Percentiles rank a stretch among this genome's conserved stretches.
phyloP scores from a whole-genome alignment of 306 rosid species.

The Trichosanthes truncata region DNA sequence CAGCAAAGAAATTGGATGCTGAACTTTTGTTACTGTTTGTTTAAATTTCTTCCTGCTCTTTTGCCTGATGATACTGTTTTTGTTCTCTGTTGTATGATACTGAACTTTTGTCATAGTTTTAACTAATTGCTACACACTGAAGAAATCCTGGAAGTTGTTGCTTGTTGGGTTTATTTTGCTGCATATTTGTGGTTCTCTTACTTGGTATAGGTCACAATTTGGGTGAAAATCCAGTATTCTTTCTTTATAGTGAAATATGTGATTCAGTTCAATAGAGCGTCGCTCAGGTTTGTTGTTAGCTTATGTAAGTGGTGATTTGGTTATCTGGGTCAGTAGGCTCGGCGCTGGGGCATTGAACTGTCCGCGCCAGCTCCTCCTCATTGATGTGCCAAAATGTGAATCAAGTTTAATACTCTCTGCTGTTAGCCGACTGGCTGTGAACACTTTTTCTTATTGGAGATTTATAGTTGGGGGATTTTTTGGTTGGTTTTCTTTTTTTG shows the following conservation, averaged over 20 bases:
- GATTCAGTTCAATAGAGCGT: neutral
- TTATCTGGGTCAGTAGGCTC: neutral
- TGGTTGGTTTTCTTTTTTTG: neutral
- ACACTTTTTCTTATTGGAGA: neutral
- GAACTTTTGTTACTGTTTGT: neutral
- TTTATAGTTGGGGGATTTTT: neutral
- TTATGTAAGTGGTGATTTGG: neutral
- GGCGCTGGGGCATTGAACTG: neutral
- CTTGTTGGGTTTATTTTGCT: neutral
- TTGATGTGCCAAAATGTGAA: neutral
- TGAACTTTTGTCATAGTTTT: neutral
- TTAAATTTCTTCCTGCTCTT: neutral
- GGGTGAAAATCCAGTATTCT: neutral
- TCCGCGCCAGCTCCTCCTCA: neutral
- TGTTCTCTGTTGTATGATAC: neutral
- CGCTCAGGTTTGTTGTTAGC: neutral
- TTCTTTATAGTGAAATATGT: neutral
- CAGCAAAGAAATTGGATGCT: neutral
- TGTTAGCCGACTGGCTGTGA: neutral
- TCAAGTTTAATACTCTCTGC: neutral
- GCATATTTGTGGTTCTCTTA: neutral
- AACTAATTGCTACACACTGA: neutral
- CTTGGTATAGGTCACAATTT: neutral
- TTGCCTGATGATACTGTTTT: neutral
- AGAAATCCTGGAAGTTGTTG: neutral